Conservation (phyloP, 768 basidiomycete species). For the Dendrothele bispora region DNA sequence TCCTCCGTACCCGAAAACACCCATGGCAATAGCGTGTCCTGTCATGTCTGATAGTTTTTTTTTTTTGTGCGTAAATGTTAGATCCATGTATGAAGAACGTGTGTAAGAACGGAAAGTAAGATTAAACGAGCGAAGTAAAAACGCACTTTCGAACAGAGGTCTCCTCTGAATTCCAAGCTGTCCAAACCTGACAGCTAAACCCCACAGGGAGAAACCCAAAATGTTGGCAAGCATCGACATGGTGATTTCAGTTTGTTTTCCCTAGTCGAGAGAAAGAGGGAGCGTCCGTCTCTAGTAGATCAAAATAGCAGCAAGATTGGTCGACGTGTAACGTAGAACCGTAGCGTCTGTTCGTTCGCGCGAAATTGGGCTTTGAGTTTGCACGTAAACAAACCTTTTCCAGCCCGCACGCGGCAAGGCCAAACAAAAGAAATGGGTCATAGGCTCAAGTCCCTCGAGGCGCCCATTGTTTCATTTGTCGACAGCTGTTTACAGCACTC, state of each 20-base stretch:
- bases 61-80: no score
- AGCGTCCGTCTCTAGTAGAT: background rate
- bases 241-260: no score
- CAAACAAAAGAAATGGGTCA: no score
- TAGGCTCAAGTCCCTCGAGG: no score
- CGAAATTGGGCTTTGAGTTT: no score
- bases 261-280: no score
- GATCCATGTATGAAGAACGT: background rate
- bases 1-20: slow-evolving; percentile 67
- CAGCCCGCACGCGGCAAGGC: no score
- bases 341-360: slow-evolving; percentile 33
- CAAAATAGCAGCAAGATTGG: background rate
- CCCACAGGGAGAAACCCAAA: slow-evolving; percentile 78
- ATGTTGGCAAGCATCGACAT: slow-evolving; percentile 72
- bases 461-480: no score
- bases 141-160: slow-evolving; percentile 79
- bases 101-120: background rate
- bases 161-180: slow-evolving; percentile 86
- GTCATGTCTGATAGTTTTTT: slow-evolving; percentile 65
- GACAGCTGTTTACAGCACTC: no score
- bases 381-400: no score
- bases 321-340: background rate
- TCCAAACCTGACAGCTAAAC: slow-evolving; percentile 80
- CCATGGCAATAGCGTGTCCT: slow-evolving; percentile 70
- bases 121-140: background rate